A percentile compares a stretch with the other conserved stretches of the same genome.
Evolutionary conservation across 768 basidiomycete genomes (phyloP).

Genomic region (Solioccasus polychromus): DNA sequence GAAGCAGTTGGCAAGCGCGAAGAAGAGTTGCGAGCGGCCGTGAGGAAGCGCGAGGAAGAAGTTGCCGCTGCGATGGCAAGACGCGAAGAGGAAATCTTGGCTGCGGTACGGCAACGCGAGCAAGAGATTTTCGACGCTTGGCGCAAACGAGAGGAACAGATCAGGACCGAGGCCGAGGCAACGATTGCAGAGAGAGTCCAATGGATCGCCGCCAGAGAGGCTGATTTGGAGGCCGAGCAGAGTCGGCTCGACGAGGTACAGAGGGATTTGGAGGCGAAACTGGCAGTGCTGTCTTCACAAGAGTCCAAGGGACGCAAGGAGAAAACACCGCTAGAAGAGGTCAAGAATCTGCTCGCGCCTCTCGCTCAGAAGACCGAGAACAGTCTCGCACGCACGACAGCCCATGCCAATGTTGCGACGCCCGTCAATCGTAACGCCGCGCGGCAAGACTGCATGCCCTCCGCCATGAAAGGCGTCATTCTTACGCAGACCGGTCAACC

Average conservation of each 20-base stretch:
- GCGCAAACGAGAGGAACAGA: slow-evolving; percentile 47
- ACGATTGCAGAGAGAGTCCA: slow-evolving; percentile 40
- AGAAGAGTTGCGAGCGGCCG: slow-evolving; percentile 62
- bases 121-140: slow-evolving; percentile 62
- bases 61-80: slow-evolving; percentile 60
- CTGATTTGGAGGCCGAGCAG: slow-evolving; percentile 53
- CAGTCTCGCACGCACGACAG: slow-evolving; percentile 16
- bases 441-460: slow-evolving; percentile 33
- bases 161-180: slow-evolving; percentile 46
- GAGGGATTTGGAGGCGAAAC: slow-evolving; percentile 49
- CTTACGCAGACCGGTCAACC: slow-evolving; percentile 76
- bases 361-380: slow-evolving; percentile 37
- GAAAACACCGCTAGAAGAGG: slow-evolving; percentile 68
- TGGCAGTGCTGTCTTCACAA: slow-evolving; percentile 43
- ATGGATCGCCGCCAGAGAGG: slow-evolving; percentile 50
- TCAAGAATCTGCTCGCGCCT: slow-evolving; percentile 65
- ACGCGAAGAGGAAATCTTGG: slow-evolving; percentile 71
- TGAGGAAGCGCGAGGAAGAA: slow-evolving; percentile 68
- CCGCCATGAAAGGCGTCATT: slow-evolving; percentile 76
- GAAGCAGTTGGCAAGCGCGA: slow-evolving; percentile 62
- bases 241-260: slow-evolving; percentile 44
- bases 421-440: slow-evolving; percentile 43
- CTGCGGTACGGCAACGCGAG: slow-evolving; percentile 62
- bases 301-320: slow-evolving; percentile 42
- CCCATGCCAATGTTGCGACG: slow-evolving; percentile 40